Evolutionary conservation across 345 rosid genomes (phyloP).

Genomic region (Gossypium thurberi): DNA sequence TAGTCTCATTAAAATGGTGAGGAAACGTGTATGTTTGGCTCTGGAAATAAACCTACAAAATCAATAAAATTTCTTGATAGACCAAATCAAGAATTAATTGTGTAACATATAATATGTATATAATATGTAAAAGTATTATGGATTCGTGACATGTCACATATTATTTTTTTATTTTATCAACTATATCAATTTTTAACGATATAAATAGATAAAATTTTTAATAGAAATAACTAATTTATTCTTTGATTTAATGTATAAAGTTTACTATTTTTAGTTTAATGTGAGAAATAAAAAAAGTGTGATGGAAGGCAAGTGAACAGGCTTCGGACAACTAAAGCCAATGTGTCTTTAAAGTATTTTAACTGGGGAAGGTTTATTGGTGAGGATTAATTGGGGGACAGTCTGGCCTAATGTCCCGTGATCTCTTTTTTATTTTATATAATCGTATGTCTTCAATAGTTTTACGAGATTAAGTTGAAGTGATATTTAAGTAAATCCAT

Average conservation of each 20-base stretch:
- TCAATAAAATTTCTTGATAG: background rate
- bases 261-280: too few relatives aligned
- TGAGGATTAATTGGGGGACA: conserved; percentile 16
- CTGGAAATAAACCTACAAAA: background rate
- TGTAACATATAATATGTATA: background rate
- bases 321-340: background rate
- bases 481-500: too few relatives aligned
- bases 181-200: too few relatives aligned
- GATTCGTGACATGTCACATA: too few relatives aligned
- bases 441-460: too few relatives aligned
- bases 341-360: background rate
- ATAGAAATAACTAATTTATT: fast-evolving
- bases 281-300: background rate
- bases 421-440: background rate
- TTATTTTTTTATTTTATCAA: too few relatives aligned
- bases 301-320: background rate
- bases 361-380: conserved; percentile 20
- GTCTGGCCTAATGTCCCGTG: conserved; percentile 11
- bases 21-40: background rate
- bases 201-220: too few relatives aligned
- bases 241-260: fast-evolving
- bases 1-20: background rate
- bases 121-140: background rate
- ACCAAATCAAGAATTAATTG: background rate
- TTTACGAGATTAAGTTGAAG: too few relatives aligned